Base-by-base conservation (phyloP, 2,329 filamentous ascomycete species). In the Epichloe uncinata region DNA sequence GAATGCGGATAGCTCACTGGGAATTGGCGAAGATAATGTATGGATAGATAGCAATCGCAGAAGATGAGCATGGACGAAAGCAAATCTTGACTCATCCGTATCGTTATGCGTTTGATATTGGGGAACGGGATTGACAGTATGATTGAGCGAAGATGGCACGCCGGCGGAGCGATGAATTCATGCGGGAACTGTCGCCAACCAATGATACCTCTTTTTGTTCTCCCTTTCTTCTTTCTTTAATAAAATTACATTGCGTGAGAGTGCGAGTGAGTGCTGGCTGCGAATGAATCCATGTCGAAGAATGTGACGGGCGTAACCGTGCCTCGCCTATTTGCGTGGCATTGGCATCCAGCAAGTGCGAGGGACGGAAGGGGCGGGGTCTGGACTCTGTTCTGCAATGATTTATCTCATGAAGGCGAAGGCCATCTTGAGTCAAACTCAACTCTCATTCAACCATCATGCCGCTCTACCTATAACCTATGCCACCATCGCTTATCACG, bases 11-110 rank as follows among this genome's bases (percentile, higher is more conserved):
- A 60, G 63, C 12, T 61, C 63, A n/a, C 55, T 69, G 11, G 66
- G 66, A 2, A 68, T 69, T 50, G 66, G 66, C 13, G 67, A 69
- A 5, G 59, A 63, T 12, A 69, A 69, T 50, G 66, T 69, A 34
- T 69, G 66, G 66, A 58, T 57, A 50, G 61, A 66, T 42, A 54
- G 50, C 15, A 56, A 52, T 26, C 45, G 47, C 20, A 33, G 46
- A 34, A 18, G 30, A 26, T 52, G 5, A 45, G 34, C 16, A 15
- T 30, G 15, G 33, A 34, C 13, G 8, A 41, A 20, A 35, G 12
- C 8, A 7, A 16, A 12, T 15, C 30, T 12, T 13, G 12, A 9
- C 30, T 16, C 34, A 12, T 18, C 3, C 11, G 16, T n/a, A 12
- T 20, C 18, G n/a, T 8, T 26, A 5, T 33, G 22, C 15, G 20